Percentiles rank a stretch among this genome's conserved stretches.
phyloP scores from a whole-genome alignment of 179 eudicot species.

The Beta lomatogona region DNA sequence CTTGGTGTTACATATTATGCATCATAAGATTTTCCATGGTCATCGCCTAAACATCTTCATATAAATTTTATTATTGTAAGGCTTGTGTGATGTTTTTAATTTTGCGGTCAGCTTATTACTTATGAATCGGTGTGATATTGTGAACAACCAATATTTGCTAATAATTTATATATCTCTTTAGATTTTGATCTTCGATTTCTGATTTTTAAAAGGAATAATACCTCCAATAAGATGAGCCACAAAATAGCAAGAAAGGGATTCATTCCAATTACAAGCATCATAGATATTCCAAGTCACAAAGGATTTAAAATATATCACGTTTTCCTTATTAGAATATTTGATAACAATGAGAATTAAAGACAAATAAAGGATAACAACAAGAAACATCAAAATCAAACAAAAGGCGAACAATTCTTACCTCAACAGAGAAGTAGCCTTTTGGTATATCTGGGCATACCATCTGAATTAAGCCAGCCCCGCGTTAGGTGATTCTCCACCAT shows the following conservation, averaged over 20 bases:
- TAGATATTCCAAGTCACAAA: not conserved
- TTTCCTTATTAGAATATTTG: not conserved
- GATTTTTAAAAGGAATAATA: not conserved
- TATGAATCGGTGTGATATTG: no score
- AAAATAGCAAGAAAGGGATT: slow-evolving; percentile 2
- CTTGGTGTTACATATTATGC: no score
- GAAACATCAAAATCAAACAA: not conserved
- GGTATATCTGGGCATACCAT: not conserved
- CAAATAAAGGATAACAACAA: not conserved
- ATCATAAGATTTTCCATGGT: no score
- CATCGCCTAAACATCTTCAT: no score
- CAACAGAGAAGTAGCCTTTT: slow-evolving; percentile 4
- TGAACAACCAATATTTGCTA: no score
- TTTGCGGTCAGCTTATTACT: no score
- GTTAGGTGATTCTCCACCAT: not conserved
- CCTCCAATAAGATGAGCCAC: not conserved
- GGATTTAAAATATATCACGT: not conserved
- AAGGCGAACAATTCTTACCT: not conserved
- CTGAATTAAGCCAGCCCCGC: not conserved
- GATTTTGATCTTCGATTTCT: not conserved
- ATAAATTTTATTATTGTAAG: no score
- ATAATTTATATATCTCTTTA: not conserved
- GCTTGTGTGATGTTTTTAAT: no score
- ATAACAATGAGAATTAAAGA: not conserved
- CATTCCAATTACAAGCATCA: not conserved